phyloP scores from a whole-genome alignment of 768 basidiomycete genomes.

The Hypsizygus marmoreus region DNA sequence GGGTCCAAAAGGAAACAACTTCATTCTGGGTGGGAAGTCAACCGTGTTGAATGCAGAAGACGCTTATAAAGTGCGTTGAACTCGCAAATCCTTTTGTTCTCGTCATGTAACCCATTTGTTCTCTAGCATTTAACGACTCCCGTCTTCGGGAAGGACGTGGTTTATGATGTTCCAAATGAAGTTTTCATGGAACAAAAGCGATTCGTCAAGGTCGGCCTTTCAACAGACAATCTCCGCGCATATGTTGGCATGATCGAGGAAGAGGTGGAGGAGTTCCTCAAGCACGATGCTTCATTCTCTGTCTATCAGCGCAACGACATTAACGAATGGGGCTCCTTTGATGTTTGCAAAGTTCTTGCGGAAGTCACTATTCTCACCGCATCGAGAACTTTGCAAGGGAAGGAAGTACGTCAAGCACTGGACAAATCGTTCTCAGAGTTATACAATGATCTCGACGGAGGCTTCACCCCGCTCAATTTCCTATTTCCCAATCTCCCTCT shows the following conservation, averaged over 20 bases:
- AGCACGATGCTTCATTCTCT: constrained; percentile 62
- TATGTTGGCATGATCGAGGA: constrained; percentile 83
- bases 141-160: constrained; percentile 96
- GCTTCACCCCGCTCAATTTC: constrained; percentile 95
- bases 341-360: constrained; percentile 68
- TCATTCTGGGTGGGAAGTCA: constrained; percentile 91
- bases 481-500: constrained; percentile 93
- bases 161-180: constrained; percentile 96
- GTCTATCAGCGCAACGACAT: constrained; percentile 63
- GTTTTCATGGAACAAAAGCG: constrained; percentile 99
- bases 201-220: constrained; percentile 95
- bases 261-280: constrained; percentile 73
- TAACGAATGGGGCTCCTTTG: constrained; percentile 80
- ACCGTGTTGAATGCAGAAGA: constrained; percentile 93
- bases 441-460: constrained; percentile 90
- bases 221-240: constrained; percentile 84
- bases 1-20: constrained; percentile 90
- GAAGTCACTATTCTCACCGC: constrained; percentile 97
- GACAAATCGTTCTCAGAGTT: constrained; percentile 84
- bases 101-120: constrained; percentile 4
- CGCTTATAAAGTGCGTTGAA: constrained; percentile 82
- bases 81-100: neutral
- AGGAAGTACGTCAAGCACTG: constrained; percentile 77
- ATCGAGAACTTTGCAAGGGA: constrained; percentile 89
- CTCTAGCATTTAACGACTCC: constrained; percentile 86